Evolutionary conservation across 768 basidiomycete genomes (phyloP).

Genomic region (Phlebiopsis flavidoalba): DNA sequence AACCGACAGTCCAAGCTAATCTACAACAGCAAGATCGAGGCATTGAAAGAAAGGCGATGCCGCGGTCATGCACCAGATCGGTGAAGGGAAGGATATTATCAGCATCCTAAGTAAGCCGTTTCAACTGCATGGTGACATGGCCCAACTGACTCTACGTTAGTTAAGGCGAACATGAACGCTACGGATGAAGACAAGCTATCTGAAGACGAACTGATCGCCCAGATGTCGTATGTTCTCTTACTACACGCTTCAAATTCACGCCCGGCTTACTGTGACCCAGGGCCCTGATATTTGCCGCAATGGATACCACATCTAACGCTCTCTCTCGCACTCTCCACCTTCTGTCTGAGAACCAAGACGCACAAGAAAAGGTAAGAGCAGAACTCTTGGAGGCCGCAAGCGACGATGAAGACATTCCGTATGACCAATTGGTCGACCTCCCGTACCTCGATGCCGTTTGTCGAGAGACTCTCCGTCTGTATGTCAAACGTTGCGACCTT

Average conservation of each 20-base stretch:
- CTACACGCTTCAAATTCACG: background rate
- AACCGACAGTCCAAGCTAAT: constrained; percentile 30
- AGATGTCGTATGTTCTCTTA: constrained; percentile 9
- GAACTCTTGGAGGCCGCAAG: constrained; percentile 3
- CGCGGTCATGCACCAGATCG: constrained; percentile 23
- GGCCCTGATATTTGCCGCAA: constrained; percentile 9
- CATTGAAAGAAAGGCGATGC: constrained; percentile 29
- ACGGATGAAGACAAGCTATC: constrained; percentile 7
- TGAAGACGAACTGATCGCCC: constrained; percentile 11
- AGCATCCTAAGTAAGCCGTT: constrained; percentile 37
- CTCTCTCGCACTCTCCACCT: constrained; percentile 7
- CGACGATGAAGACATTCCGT: constrained; percentile 8
- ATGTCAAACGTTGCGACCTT: background rate
- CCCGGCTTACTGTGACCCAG: background rate
- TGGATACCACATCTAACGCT: constrained; percentile 12
- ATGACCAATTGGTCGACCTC: constrained; percentile 8
- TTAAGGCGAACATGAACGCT: constrained; percentile 4
- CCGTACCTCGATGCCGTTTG: constrained; percentile 10
- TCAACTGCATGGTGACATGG: background rate
- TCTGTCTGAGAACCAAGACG: constrained; percentile 3
- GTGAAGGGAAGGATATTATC: constrained; percentile 40
- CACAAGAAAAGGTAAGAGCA: constrained; percentile 7
- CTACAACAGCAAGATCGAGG: constrained; percentile 31
- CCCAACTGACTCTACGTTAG: background rate
- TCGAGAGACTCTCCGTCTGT: constrained; percentile 10